phyloP scores from a whole-genome alignment of 495 filamentous ascomycete species.

The Elaphomyces granulatus region DNA sequence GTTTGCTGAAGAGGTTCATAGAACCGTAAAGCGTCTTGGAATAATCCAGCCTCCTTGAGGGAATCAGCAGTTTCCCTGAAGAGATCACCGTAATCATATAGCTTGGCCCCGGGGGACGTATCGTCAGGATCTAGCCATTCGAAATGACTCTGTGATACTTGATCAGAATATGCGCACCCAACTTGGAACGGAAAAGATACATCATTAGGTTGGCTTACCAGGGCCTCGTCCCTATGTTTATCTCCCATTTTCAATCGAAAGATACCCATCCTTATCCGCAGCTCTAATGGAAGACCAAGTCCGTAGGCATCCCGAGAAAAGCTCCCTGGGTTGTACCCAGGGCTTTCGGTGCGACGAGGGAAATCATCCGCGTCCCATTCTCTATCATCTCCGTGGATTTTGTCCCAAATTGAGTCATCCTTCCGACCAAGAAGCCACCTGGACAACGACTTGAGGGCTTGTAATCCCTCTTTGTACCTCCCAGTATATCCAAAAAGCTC shows the following conservation, averaged over 20 bases:
- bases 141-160: constrained; percentile 39
- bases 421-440: constrained; percentile 71
- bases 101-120: constrained; percentile 29
- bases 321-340: constrained; percentile 38
- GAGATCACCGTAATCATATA: constrained; percentile 56
- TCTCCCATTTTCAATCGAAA: constrained; percentile 56
- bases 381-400: constrained; percentile 61
- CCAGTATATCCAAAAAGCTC: constrained; percentile 57
- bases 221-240: constrained; percentile 53
- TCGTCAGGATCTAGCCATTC: constrained; percentile 48
- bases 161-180: constrained; percentile 1
- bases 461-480: constrained; percentile 47
- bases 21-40: constrained; percentile 55
- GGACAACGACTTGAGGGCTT: constrained; percentile 50
- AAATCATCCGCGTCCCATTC: constrained; percentile 76
- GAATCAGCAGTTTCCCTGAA: constrained; percentile 58
- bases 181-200: constrained; percentile 1
- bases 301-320: constrained; percentile 54
- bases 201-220: constrained; percentile 41
- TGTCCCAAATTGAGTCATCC: constrained; percentile 67
- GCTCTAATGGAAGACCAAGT: constrained; percentile 59
- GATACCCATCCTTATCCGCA: constrained; percentile 74
- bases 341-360: constrained; percentile 44
- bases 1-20: constrained; percentile 52
- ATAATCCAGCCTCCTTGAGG: constrained; percentile 41